phyloP scores from a whole-genome alignment of 805 yeast genomes.

The Pichia eremophila region DNA sequence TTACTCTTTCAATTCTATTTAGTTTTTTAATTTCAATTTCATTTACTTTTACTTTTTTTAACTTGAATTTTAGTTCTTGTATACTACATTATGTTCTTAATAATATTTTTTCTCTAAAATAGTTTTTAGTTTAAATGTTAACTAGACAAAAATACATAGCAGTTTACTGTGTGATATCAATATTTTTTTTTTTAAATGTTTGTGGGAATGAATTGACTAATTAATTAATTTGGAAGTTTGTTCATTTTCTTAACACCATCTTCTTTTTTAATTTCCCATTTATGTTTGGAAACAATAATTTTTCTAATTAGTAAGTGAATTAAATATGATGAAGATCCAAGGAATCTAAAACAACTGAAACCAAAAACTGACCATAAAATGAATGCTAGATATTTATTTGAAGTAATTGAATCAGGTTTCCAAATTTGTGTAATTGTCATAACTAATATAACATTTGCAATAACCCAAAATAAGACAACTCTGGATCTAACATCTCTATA shows the following conservation, averaged over 20 bases:
- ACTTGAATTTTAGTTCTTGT: too few relatives aligned
- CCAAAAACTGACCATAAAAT: constrained; percentile 91
- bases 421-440: constrained; percentile 86
- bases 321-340: constrained; percentile 71
- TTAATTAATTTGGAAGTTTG: not conserved
- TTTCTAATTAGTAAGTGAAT: constrained; percentile 29
- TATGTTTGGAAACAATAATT: constrained; percentile 23
- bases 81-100: not conserved
- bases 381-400: constrained; percentile 70
- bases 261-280: constrained; percentile 23
- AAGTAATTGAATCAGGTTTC: constrained; percentile 50
- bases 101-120: not conserved
- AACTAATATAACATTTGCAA: constrained; percentile 68
- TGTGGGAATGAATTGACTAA: not conserved
- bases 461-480: constrained; percentile 93
- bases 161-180: not conserved
- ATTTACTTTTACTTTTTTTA: too few relatives aligned
- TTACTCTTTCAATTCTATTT: too few relatives aligned
- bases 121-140: too few relatives aligned
- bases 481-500: constrained; percentile 91
- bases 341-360: constrained; percentile 70
- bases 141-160: too few relatives aligned
- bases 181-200: not conserved
- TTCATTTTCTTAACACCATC: constrained; percentile 11
- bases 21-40: too few relatives aligned